Conservation (phyloP, 352 stramenopile species). For the Phytophthora tentaculata region DNA sequence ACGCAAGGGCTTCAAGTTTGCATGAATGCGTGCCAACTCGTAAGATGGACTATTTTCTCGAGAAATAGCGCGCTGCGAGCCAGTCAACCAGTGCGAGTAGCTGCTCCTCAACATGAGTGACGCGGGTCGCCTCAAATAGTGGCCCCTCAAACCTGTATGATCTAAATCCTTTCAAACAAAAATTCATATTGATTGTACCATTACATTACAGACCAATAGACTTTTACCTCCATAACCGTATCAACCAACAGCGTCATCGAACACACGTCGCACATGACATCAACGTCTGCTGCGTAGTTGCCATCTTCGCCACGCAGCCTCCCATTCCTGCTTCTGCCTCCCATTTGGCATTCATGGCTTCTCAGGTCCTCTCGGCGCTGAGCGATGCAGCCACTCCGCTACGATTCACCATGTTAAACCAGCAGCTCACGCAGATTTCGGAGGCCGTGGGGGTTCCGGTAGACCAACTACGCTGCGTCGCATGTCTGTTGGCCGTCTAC, state of each 20-base stretch:
- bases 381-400: slow-evolving; percentile 54
- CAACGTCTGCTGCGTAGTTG: slow-evolving; percentile 9
- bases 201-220: too few relatives aligned
- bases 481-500: slow-evolving; percentile 94
- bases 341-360: slow-evolving; percentile 14
- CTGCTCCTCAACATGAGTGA: slow-evolving; percentile 19
- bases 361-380: slow-evolving; percentile 26
- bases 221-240: slow-evolving; percentile 1
- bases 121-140: slow-evolving; percentile 8
- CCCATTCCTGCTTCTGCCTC: slow-evolving; percentile 27
- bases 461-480: slow-evolving; percentile 82
- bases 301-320: slow-evolving; percentile 19
- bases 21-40: neutral
- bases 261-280: slow-evolving; percentile 29
- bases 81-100: slow-evolving; percentile 10
- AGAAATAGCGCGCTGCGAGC: slow-evolving; percentile 1
- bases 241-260: slow-evolving; percentile 23
- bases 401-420: slow-evolving; percentile 55
- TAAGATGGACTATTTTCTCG: neutral
- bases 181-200: slow-evolving; percentile 9
- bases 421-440: slow-evolving; percentile 47
- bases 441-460: slow-evolving; percentile 43
- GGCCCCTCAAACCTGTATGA: slow-evolving; percentile 1
- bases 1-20: slow-evolving; percentile 15
- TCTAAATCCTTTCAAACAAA: too few relatives aligned